Conservation (phyloP, 176 grass and related monocot genomes). For the Phyllostachys edulis region DNA sequence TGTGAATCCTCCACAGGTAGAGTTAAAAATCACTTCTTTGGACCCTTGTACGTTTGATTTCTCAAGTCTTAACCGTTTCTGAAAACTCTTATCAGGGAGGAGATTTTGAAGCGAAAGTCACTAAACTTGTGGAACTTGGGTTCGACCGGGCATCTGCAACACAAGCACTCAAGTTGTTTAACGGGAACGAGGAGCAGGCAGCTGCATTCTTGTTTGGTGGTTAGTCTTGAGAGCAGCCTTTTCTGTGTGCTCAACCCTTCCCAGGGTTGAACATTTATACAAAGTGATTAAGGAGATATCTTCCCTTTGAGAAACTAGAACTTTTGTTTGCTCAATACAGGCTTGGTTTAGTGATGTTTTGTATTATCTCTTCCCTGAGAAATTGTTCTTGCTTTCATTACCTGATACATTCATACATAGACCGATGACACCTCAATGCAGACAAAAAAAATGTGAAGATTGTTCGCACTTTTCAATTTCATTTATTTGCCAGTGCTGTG, state of each 20-base stretch:
- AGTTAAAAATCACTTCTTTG: background rate
- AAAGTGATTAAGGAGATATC: slow-evolving; percentile 18
- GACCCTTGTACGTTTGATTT: background rate
- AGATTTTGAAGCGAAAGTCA: slow-evolving; percentile 76
- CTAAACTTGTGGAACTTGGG: slow-evolving; percentile 82
- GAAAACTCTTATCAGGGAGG: slow-evolving; percentile 44
- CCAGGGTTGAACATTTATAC: slow-evolving; percentile 33
- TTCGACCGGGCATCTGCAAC: slow-evolving; percentile 72
- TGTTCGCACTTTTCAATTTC: background rate
- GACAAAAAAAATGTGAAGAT: slow-evolving; percentile 6
- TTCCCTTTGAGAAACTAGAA: slow-evolving; percentile 1
- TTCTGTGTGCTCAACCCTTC: slow-evolving; percentile 10
- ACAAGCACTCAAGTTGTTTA: slow-evolving; percentile 74
- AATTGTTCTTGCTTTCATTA: slow-evolving; percentile 24
- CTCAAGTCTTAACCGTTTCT: background rate
- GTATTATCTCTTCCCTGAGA: background rate
- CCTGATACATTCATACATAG: slow-evolving; percentile 22
- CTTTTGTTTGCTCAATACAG: background rate
- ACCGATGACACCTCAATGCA: background rate
- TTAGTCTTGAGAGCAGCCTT: slow-evolving; percentile 26
- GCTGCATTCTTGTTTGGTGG: slow-evolving; percentile 92
- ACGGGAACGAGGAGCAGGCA: slow-evolving; percentile 90
- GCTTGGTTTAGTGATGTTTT: slow-evolving; percentile 18
- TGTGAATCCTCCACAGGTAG: slow-evolving; percentile 47
- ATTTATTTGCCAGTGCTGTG: background rate